Base-by-base conservation (phyloP, 2,329 filamentous ascomycete species). In the Diplocarpon mali region DNA sequence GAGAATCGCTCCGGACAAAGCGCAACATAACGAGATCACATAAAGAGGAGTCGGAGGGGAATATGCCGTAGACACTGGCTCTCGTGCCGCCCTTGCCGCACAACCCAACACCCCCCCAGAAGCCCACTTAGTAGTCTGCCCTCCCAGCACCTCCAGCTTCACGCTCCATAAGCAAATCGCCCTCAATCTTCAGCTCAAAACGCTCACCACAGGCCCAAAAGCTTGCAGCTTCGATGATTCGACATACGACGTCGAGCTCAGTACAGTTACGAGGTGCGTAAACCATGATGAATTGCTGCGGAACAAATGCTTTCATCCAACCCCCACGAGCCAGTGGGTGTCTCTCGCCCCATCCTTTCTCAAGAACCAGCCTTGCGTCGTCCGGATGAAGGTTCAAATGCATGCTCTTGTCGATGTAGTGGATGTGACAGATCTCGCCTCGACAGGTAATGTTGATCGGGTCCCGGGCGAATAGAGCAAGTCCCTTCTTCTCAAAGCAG, bases 401-500 rank as follows among this genome's bases (percentile, higher is more conserved):
- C 72, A 92, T 69, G 3, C 78, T 83, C 49, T 82, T 76, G 53
- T 92, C 86, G 17, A 73, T 79, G 39, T 80, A 75, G 63, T 93
- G 87, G 10, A 86, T 76, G 61, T 94, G 87, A 56, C 78, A 83
- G 35, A 93, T 75, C 64, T 93, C 87, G n/a, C 85, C 85, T 53
- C 81, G 76, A 55, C 82, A 86, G 10, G 78, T 85, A 27, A 76
- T 73, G 58, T 82, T 82, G 50, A 82, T 68, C 0, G 81, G 80
- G 40, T 73, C 69, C 2, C 67, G 69, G 1, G 82, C 74, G 62
- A 90, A 92, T 0, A 93, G 70, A 0, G 81, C 85, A 5, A 85
- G 72, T 35, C 83, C 83, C 59, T 90, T 80, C 66, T 89, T 90
- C 63, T 92, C 86, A 53, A 92, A 80, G 58, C 83, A 89, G 1